Percentiles rank a stretch among this genome's conserved stretches.
phyloP scores from a whole-genome alignment of 805 yeast species.

The Lipomyces starkeyi region DNA sequence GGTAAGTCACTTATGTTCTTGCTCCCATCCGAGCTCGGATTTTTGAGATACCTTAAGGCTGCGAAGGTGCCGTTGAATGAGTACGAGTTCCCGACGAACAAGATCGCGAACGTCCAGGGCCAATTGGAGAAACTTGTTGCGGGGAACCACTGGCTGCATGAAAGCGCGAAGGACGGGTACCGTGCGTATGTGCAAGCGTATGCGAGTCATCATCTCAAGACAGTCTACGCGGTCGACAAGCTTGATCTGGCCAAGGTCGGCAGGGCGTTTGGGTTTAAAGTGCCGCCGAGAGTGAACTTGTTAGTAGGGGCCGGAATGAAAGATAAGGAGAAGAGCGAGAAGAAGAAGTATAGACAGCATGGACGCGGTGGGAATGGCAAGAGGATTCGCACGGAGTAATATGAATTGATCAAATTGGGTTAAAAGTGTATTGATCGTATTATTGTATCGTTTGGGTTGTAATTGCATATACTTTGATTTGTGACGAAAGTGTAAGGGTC shows the following conservation, averaged over 20 bases:
- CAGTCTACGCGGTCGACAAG: constrained; percentile 95
- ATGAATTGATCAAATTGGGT: constrained; percentile 4
- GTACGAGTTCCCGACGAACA: constrained; percentile 91
- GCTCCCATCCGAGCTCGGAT: constrained; percentile 92
- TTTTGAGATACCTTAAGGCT: constrained; percentile 89
- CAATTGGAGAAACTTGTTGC: constrained; percentile 90
- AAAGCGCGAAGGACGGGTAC: constrained; percentile 93
- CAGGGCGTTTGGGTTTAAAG: constrained; percentile 85
- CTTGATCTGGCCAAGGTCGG: constrained; percentile 94
- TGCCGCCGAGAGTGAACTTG: constrained; percentile 96
- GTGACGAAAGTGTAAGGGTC: too few relatives aligned
- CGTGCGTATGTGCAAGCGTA: constrained; percentile 96
- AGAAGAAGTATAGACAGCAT: constrained; percentile 19
- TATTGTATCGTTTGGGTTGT: not conserved
- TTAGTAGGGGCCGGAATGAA: constrained; percentile 82
- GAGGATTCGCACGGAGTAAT: constrained; percentile 8
- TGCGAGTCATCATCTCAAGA: constrained; percentile 93
- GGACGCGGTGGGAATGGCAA: constrained; percentile 14
- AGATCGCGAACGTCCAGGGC: constrained; percentile 94
- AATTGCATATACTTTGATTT: not conserved
- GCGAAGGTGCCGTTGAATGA: constrained; percentile 98
- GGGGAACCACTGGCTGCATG: constrained; percentile 92
- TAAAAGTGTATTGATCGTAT: not conserved
- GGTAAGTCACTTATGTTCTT: constrained; percentile 96
- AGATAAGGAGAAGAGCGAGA: constrained; percentile 14